Evolutionary conservation across 208 protist genomes (phyloP).

Genomic region (Naegleria lovaniensis): DNA sequence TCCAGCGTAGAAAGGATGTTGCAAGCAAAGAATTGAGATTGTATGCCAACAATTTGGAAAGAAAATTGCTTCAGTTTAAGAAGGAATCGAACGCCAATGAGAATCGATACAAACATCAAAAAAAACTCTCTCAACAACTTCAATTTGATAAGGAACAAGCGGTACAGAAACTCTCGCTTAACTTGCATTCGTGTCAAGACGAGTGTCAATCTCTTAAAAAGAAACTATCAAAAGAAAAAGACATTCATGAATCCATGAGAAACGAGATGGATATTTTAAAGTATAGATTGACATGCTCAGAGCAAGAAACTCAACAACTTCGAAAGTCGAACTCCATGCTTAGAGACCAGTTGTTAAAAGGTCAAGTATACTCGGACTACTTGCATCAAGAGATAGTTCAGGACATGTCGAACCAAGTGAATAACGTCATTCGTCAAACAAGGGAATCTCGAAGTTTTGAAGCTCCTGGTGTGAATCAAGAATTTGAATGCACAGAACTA

Average conservation of each 20-base stretch:
- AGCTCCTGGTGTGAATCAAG: too few species aligned
- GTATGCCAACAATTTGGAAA: neutral
- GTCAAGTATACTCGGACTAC: neutral
- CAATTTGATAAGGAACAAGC: neutral
- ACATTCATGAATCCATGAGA: neutral
- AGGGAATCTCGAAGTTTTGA: neutral
- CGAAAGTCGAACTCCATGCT: neutral
- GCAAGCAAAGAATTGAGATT: neutral
- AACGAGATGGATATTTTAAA: neutral
- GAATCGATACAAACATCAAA: neutral
- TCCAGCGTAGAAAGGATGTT: neutral
- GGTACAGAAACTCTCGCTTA: neutral
- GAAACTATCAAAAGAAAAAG: neutral
- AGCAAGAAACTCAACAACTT: neutral
- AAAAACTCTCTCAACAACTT: neutral
- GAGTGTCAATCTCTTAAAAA: neutral
- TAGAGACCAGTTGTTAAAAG: neutral
- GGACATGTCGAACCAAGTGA: neutral
- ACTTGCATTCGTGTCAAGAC: neutral
- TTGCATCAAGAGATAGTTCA: neutral
- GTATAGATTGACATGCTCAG: neutral
- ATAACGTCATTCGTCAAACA: neutral
- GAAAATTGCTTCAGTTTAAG: neutral
- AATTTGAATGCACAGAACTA: too few species aligned
- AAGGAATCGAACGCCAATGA: neutral